These are phyloP conservation scores for Daedalea quercina DNA, from an alignment of 768 basidiomycete species.

Conservation along the genomic window DNA sequence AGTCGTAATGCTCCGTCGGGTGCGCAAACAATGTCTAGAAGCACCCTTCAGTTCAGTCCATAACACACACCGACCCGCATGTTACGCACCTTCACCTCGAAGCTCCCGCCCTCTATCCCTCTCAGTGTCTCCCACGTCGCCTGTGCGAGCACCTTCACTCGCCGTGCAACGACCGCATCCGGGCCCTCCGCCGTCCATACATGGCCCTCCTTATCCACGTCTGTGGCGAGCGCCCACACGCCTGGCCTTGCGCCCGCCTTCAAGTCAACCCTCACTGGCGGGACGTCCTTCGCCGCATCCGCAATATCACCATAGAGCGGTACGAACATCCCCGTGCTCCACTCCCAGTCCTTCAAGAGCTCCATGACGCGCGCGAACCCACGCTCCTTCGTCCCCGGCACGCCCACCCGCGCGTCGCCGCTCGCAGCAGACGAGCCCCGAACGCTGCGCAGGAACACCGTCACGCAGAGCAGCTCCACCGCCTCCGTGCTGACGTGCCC, in stretches of 20 bases:
- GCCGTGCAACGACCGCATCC: constrained; percentile 62
- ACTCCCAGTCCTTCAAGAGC: constrained; percentile 78
- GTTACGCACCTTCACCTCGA: constrained; percentile 52
- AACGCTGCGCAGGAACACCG: constrained; percentile 64
- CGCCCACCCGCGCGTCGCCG: constrained; percentile 28
- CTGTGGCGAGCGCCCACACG: constrained; percentile 78
- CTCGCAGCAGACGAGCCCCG: constrained; percentile 19
- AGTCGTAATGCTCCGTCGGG: constrained; percentile 78
- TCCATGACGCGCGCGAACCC: constrained; percentile 72
- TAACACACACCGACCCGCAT: neutral
- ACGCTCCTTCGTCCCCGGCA: constrained; percentile 72
- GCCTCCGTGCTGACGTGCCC: constrained; percentile 70
- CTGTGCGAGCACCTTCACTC: constrained; percentile 65
- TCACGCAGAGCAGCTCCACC: constrained; percentile 80
- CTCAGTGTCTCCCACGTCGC: constrained; percentile 64
- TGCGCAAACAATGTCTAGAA: constrained; percentile 78
- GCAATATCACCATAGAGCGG: constrained; percentile 54
- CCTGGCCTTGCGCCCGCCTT: constrained; percentile 33
- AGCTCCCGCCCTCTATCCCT: constrained; percentile 38
- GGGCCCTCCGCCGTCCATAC: constrained; percentile 73
- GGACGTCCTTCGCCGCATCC: constrained; percentile 5
- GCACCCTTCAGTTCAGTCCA: neutral
- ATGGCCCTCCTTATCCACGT: constrained; percentile 63
- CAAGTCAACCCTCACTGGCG: constrained; percentile 17
- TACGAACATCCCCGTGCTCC: constrained; percentile 68